phyloP scores from a whole-genome alignment of 176 grass and related monocot genomes.

The Canna indica region DNA sequence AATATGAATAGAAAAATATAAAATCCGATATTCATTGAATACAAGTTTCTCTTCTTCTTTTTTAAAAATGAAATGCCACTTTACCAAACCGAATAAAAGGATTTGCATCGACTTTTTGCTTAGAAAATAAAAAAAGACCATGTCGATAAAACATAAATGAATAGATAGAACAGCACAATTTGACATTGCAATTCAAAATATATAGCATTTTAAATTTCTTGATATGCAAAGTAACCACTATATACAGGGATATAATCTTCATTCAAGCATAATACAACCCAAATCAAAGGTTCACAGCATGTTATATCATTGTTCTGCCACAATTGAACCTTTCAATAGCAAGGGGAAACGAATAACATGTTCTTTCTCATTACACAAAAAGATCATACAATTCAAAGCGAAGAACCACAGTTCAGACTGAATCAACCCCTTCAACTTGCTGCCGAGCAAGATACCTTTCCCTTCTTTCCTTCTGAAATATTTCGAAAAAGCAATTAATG shows the following conservation, averaged over 20 bases:
- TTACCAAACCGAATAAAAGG: too few relatives aligned
- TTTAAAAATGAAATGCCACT: too few relatives aligned
- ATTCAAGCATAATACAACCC: not conserved
- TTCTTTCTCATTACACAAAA: not conserved
- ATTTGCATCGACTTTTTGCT: too few relatives aligned
- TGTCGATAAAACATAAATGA: too few relatives aligned
- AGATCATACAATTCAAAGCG: not conserved
- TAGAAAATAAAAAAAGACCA: not conserved
- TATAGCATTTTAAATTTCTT: not conserved
- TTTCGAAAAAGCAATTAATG: conserved; percentile 10
- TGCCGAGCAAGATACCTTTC: conserved; percentile 92
- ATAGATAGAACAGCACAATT: too few relatives aligned
- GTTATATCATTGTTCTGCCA: not conserved
- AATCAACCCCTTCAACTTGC: conserved; percentile 79
- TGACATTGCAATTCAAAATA: too few relatives aligned
- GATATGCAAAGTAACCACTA: not conserved
- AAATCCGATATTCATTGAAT: too few relatives aligned
- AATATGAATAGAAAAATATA: too few relatives aligned
- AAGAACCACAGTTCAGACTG: conserved; percentile 34
- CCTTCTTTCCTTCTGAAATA: conserved; percentile 85
- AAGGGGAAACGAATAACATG: not conserved
- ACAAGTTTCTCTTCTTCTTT: too few relatives aligned
- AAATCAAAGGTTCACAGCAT: not conserved
- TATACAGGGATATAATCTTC: not conserved
- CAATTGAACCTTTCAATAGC: not conserved